Percentiles rank a stretch among this genome's conserved stretches.
Evolutionary conservation across 257 asterid genomes (phyloP).

Genomic region (Linderniella brevidens): DNA sequence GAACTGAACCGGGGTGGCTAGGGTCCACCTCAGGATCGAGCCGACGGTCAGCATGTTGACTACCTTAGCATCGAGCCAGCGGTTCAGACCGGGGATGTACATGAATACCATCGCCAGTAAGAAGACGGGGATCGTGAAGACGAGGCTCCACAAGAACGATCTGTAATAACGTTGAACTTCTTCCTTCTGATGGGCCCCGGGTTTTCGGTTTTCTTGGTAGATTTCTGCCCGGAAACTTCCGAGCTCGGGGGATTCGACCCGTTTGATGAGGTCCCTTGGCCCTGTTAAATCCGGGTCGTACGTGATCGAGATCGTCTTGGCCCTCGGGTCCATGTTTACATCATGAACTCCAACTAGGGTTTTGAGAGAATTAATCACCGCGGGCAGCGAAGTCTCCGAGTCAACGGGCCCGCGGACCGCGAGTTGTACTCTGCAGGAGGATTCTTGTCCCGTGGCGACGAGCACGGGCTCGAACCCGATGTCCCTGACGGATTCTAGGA

Average conservation of each 20-base stretch:
- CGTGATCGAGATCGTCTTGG: slow-evolving; percentile 17
- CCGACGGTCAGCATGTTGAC: slow-evolving; percentile 37
- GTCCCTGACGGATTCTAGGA: slow-evolving; percentile 23
- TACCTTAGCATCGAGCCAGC: slow-evolving; percentile 20
- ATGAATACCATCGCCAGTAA: slow-evolving; percentile 46
- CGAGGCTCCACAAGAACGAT: slow-evolving; percentile 44
- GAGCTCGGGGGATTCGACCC: slow-evolving; percentile 19
- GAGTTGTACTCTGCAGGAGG: slow-evolving; percentile 21
- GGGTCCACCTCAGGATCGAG: slow-evolving; percentile 27
- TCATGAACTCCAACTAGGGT: slow-evolving; percentile 33
- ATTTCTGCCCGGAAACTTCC: slow-evolving; percentile 24
- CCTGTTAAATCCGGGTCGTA: slow-evolving; percentile 43
- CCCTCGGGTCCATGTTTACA: slow-evolving; percentile 12
- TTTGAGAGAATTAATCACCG: slow-evolving; percentile 19
- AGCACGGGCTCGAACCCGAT: slow-evolving; percentile 36
- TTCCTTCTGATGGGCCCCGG: slow-evolving; percentile 16
- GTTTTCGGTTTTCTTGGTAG: slow-evolving; percentile 19
- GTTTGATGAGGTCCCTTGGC: slow-evolving; percentile 30
- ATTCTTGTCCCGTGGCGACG: slow-evolving; percentile 21
- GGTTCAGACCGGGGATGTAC: slow-evolving; percentile 43
- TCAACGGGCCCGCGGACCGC: slow-evolving; percentile 22
- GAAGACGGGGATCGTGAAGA: slow-evolving; percentile 44
- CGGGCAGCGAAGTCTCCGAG: slow-evolving; percentile 15
- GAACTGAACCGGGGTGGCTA: slow-evolving; percentile 54
- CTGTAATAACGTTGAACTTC: slow-evolving; percentile 22